Base-by-base conservation (phyloP, 2,329 filamentous ascomycete genomes). In the Biscogniauxia mediterranea region DNA sequence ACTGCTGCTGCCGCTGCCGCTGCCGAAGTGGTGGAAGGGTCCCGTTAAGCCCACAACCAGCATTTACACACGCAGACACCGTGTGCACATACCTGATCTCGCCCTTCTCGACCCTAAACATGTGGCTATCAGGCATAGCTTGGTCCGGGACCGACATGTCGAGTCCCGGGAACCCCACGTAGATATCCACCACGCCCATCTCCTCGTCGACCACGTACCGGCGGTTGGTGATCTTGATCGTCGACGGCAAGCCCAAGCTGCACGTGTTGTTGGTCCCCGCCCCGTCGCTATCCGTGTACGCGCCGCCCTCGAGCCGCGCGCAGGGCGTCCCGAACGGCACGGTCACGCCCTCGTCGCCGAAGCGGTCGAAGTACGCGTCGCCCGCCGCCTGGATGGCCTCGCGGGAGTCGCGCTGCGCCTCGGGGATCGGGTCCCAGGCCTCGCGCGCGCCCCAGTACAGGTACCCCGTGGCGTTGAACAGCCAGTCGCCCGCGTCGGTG, bases 31-130 rank as follows among this genome's bases (percentile, higher is more conserved):
- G 28, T 6, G 28, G 28, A 32, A 32, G 28, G 7, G 28, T 32
- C 7, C 57, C 61, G 51, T 68, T 68, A 38, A 69, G 57, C 6
- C 69, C 69, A 50, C 69, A 71, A 21, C 69, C 69, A 9, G 66
- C 58, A 19, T 67, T 53, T 11, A 71, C 67, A 53, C 69, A 71
- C 20, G 68, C 68, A 4, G 69, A 70, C n/a, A 72, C 64, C 0
- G 70, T 72, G 53, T 74, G 71, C 20, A 74, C 70, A 49, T 71
- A 74, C n/a, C 70, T 62, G 26, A 74, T 73, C 67, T 70, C 64
- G 1, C 71, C 70, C 0, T 61, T 64, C 58, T 74, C 70, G 11
- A 74, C 64, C 26, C 71, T 64, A 51, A 74, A 71, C 56, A 70
- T 55, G 42, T 73, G 70, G 55, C 68, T 71, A 26, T 72, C 70